Evolutionary conservation across 805 yeast genomes (phyloP).

Genomic region (Pichia pseudocactophila): DNA sequence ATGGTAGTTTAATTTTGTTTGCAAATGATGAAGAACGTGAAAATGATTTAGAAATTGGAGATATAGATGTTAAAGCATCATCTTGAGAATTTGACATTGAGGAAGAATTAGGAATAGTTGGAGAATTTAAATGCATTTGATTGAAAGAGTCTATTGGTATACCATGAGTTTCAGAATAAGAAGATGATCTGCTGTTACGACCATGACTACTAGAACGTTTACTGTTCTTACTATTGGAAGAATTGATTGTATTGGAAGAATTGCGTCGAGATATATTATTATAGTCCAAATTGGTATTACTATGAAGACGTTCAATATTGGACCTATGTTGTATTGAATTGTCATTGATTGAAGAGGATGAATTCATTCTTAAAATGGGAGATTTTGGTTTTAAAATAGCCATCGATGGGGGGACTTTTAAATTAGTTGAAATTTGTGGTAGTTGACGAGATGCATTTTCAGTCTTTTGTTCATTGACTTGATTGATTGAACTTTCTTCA

Average conservation of each 20-base stretch:
- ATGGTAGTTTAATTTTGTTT: too few relatives aligned
- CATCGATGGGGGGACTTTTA: slow-evolving; percentile 28
- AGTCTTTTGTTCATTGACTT: not conserved
- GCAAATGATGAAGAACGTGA: not conserved
- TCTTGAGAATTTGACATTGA: slow-evolving; percentile 2
- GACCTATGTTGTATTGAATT: slow-evolving; percentile 12
- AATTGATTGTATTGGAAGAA: slow-evolving; percentile 14
- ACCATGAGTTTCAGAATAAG: slow-evolving; percentile 4
- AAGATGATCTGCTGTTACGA: slow-evolving; percentile 5
- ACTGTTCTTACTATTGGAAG: slow-evolving; percentile 6
- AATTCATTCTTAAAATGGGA: slow-evolving; percentile 26
- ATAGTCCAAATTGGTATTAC: slow-evolving; percentile 5
- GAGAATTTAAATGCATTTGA: not conserved
- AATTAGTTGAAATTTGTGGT: slow-evolving; percentile 4
- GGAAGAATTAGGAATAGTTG: slow-evolving; percentile 2
- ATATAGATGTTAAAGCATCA: not conserved
- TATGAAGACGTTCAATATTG: slow-evolving; percentile 10
- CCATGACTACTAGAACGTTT: slow-evolving; percentile 3
- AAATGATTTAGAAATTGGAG: not conserved
- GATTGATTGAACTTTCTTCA: slow-evolving; percentile 1
- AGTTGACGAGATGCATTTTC: not conserved
- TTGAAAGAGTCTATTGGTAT: not conserved
- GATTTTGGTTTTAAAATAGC: slow-evolving; percentile 26
- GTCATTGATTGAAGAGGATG: slow-evolving; percentile 22
- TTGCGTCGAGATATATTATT: slow-evolving; percentile 14